Evolutionary conservation across 306 rosid genomes (phyloP), one percentile per base, ranked within the genome.

Genomic region (Vigna radiata): DNA sequence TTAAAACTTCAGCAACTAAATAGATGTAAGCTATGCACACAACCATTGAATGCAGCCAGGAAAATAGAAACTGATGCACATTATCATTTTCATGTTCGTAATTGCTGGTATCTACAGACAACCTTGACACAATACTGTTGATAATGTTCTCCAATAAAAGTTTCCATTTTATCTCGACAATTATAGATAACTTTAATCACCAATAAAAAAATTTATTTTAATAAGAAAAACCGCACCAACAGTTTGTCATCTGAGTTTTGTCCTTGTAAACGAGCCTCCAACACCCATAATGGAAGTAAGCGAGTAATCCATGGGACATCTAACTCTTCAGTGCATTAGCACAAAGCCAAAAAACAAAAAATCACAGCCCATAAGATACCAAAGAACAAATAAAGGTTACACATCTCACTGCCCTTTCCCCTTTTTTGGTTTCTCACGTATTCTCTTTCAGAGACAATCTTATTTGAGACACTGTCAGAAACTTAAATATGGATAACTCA

Each of bases 351-450:
- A 43, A 60, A 43, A 53, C 39, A 68, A 76, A 21, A 33, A 70
- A 19, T 8, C 29, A 31, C 55, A 70, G 44, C 65, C 12, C 54
- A 16, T 21, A 17, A 25, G 73, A 47, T 46, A 80, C 62, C 41
- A 68, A 49, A 68, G 27, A 61, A 68, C 49, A 69, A 39, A 52
- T 74, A 11, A 60, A 60, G 14, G 5, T 36, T n/a, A 47, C 18
- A 17, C 21, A 16, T 5, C 6, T 6, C 59, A 33, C 27, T 37
- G 43, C 13, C 41, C 15, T 37, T 18, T 36, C 13, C 23, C 63
- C 21, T 16, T 75, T 7, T 50, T n/a, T 6, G 55, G 55, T n/a
- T 50, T 14, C 18, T n/a, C 55, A 50, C 55, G 7, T 6, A 50
- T n/a, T 7, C 5, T 49, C 19, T n/a, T 49, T 49, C 54, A 49